phyloP scores from a whole-genome alignment of 345 rosid species.

The Hirschfeldia incana region DNA sequence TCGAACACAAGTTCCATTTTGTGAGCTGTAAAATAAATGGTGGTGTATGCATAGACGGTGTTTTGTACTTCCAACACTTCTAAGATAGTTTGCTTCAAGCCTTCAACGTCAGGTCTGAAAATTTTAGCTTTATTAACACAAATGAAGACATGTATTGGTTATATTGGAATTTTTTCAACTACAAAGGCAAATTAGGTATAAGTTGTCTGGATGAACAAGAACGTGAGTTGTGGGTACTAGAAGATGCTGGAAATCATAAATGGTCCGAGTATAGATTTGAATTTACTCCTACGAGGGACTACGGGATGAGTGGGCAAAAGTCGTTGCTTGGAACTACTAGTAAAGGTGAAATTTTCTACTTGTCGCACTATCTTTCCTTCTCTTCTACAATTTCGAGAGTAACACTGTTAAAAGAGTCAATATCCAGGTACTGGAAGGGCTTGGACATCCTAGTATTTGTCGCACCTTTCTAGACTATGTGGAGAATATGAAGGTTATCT shows the following conservation, averaged over 20 bases:
- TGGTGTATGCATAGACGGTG: background rate
- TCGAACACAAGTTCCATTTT: background rate
- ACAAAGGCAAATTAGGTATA: background rate
- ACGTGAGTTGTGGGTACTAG: background rate
- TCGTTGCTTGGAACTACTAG: background rate
- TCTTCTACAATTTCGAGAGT: background rate
- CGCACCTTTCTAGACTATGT: background rate
- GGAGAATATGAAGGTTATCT: background rate
- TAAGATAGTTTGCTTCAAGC: background rate
- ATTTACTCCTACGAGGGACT: too few species aligned
- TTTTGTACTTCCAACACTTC: background rate
- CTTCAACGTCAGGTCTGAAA: background rate
- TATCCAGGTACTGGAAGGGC: background rate
- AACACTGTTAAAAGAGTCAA: background rate
- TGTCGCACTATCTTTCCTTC: background rate
- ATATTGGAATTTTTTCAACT: background rate
- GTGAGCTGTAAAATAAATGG: background rate
- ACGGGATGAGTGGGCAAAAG: too few species aligned
- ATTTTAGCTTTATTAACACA: background rate
- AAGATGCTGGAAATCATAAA: background rate
- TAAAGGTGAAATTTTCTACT: background rate
- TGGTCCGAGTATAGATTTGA: background rate
- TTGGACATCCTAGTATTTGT: background rate
- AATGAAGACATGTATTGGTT: background rate
- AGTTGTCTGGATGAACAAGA: background rate